Percentiles rank a stretch among this genome's conserved stretches.
Evolutionary conservation across 768 basidiomycete genomes (phyloP).

Genomic region (Epithele typhae): DNA sequence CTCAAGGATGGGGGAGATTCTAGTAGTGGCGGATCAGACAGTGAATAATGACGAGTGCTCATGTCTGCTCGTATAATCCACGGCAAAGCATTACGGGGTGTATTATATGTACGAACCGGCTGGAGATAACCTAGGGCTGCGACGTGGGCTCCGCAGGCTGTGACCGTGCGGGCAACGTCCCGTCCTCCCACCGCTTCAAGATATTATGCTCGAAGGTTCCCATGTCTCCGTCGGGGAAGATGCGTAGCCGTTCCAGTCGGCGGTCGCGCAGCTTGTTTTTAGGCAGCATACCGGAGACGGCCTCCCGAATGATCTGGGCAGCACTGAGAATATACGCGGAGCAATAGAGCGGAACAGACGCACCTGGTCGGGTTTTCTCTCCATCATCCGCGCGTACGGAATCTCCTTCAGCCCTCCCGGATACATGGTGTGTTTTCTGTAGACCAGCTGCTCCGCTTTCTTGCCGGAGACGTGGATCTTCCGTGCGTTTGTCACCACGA

Average conservation of each 20-base stretch:
- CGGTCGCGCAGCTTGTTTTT: slow-evolving; percentile 95
- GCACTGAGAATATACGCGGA: not conserved
- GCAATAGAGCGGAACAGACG: slow-evolving; percentile 26
- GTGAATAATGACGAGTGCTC: too few species aligned
- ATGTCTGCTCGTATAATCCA: too few species aligned
- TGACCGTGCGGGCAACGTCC: slow-evolving; percentile 40
- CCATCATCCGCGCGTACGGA: slow-evolving; percentile 79
- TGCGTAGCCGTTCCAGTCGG: slow-evolving; percentile 80
- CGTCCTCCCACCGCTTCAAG: slow-evolving; percentile 80
- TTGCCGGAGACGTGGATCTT: slow-evolving; percentile 83
- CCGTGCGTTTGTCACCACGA: slow-evolving; percentile 88
- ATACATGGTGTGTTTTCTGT: slow-evolving; percentile 87
- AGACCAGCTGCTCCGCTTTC: slow-evolving; percentile 84
- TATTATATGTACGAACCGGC: not conserved
- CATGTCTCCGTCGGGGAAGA: slow-evolving; percentile 79
- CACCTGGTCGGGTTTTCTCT: slow-evolving; percentile 85
- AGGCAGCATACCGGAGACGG: slow-evolving; percentile 97
- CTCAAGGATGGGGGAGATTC: too few species aligned
- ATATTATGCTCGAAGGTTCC: slow-evolving; percentile 76
- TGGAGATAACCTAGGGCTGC: too few species aligned
- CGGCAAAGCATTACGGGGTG: too few species aligned
- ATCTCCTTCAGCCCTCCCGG: slow-evolving; percentile 93
- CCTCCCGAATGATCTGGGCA: slow-evolving; percentile 84
- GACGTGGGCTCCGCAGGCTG: slow-evolving; percentile 1
- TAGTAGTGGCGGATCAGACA: too few species aligned